Percentiles rank a stretch among this genome's conserved stretches.
These are phyloP conservation scores for Globisporangium parvum DNA, from an alignment of 352 stramenopile species.

Conservation along the genomic window DNA sequence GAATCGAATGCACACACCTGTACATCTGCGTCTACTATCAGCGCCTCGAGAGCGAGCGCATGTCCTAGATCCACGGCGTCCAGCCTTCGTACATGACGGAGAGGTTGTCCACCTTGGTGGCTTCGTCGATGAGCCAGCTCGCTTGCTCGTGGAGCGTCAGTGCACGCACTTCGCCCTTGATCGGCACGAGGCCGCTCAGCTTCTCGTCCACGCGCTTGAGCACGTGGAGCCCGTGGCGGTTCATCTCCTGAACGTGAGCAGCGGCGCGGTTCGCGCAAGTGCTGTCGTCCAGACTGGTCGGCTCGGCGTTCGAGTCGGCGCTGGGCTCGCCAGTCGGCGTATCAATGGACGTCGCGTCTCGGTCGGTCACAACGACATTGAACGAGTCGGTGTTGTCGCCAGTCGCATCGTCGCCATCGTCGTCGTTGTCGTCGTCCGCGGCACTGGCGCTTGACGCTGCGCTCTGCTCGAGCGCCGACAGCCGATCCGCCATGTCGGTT, in stretches of 20 bases:
- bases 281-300: not conserved
- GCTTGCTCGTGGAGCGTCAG: slow-evolving; percentile 70
- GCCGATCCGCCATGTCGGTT: slow-evolving; percentile 50
- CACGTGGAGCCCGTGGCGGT: slow-evolving; percentile 57
- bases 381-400: slow-evolving; percentile 6
- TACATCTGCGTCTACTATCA: not conserved
- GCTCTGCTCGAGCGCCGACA: slow-evolving; percentile 22
- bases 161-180: slow-evolving; percentile 22
- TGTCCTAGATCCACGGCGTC: slow-evolving; percentile 78
- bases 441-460: slow-evolving; percentile 6
- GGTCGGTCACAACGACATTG: slow-evolving; percentile 8
- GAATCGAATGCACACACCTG: not conserved
- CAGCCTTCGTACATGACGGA: slow-evolving; percentile 88
- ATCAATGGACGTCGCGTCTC: slow-evolving; percentile 1
- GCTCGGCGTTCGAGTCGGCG: slow-evolving; percentile 3
- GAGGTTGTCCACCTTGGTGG: slow-evolving; percentile 76
- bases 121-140: slow-evolving; percentile 73
- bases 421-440: slow-evolving; percentile 3
- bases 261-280: not conserved
- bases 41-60: not conserved
- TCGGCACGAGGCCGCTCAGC: slow-evolving; percentile 41
- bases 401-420: not conserved
- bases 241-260: slow-evolving; percentile 23
- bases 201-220: slow-evolving; percentile 74
- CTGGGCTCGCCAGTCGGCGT: slow-evolving; percentile 1